A percentile compares a stretch with the other conserved stretches of the same genome.
Conservation (phyloP, 805 yeast genomes). For the Blastobotrys mokoenaii region DNA sequence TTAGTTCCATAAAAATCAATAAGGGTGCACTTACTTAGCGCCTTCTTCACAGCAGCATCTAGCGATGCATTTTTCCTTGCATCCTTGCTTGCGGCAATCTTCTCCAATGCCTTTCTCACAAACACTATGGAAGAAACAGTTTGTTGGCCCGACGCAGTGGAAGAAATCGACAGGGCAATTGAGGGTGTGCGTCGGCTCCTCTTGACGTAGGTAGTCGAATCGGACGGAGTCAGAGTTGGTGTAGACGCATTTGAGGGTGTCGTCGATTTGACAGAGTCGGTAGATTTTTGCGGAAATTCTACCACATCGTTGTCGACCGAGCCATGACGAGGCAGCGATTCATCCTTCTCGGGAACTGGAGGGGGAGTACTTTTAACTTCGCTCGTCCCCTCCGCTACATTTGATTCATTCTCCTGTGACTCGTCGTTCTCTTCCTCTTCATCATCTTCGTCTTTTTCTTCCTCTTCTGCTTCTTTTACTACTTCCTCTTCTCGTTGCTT, state of each 20-base stretch:
- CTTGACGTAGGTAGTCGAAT: not conserved
- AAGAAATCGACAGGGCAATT: conserved; percentile 21
- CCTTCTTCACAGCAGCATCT: conserved; percentile 28
- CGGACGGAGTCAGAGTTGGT: not conserved
- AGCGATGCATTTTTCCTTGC: conserved; percentile 40
- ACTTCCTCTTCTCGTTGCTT: no score
- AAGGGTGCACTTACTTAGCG: conserved; percentile 20
- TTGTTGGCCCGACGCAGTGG: conserved; percentile 19
- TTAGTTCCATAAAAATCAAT: conserved; percentile 1
- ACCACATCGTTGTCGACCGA: no score
- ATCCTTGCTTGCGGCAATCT: conserved; percentile 52
- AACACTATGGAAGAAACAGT: conserved; percentile 33
- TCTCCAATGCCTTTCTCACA: conserved; percentile 51
- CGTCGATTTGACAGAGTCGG: not conserved
- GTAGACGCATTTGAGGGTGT: not conserved
- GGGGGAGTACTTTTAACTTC: not conserved
- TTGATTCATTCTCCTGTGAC: not conserved
- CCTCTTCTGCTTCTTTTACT: not conserved
- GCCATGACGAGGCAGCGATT: no score
- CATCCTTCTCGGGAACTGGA: not conserved
- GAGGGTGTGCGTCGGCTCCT: conserved; percentile 16
- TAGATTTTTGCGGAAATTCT: no score
- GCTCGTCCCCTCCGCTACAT: no score
- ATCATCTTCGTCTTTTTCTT: not conserved
- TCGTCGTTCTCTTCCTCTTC: not conserved